Base-by-base conservation (phyloP, 331 rosid genomes). In the Pyracantha coccinea region DNA sequence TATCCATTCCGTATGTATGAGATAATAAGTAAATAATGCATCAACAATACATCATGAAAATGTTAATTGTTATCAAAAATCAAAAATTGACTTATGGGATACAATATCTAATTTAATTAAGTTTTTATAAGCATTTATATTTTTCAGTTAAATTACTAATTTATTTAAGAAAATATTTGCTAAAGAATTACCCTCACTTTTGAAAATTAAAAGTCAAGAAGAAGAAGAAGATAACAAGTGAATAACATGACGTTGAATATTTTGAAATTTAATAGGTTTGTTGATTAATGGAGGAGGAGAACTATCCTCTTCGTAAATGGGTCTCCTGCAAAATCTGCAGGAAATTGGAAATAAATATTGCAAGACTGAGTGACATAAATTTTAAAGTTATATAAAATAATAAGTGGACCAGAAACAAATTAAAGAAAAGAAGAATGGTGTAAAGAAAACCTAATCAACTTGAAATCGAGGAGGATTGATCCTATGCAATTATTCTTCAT, bases 401-500 rank as follows among this genome's bases (percentile, higher is more conserved):
- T 21, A 3, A 57, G 27, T 12, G 65, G 65, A 60, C 33, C n/a
- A 60, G 54, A 47, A 52, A 53, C 20, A 55, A 32, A n/a, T n/a
- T 17, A 60, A 41, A 59, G 25, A 14, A 1, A 7, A 7, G 58
- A 32, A 1, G 16, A 2, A 73, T 0, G 25, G 69, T 29, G 16
- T 32, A n/a, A 62, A n/a, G 25, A 15, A 47, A 12, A 35, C 5
- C 28, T 10, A 23, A 35, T 4, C 1, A 58, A 25, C 44, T 38
- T 59, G 68, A 52, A 59, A 72, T 25, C 58, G 53, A 33, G 75
- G 76, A 72, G 67, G 68, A 28, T 32, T 63, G 68, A 66, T 25
- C 65, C 68, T 66, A 72, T 41, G 74, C 82, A 65, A 66, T 73
- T 72, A 28, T 72, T 66, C 74, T 66, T 21, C 78, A 66, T 66